These are phyloP conservation scores for Groenewaldozyma tartarivorans DNA, from an alignment of 805 yeast species.

Conservation along the genomic window DNA sequence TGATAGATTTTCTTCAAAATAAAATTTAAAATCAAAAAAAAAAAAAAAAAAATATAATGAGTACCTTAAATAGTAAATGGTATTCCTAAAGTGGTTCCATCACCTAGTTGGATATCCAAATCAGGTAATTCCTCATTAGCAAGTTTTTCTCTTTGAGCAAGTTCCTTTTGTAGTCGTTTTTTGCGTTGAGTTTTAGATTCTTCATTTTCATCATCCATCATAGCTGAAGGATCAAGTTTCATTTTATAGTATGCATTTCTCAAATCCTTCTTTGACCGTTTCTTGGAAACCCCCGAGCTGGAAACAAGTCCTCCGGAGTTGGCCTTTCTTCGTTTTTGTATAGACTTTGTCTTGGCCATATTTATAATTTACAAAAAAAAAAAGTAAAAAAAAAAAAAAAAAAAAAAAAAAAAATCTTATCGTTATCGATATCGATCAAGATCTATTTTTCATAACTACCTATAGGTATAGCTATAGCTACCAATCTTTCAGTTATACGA, in stretches of 20 bases:
- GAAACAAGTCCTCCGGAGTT: conserved; percentile 41
- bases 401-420: no score
- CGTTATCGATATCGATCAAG: no score
- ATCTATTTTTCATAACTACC: no score
- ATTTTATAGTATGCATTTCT: conserved; percentile 65
- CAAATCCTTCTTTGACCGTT: conserved; percentile 67
- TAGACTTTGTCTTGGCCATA: conserved; percentile 77
- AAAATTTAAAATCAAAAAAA: conserved; percentile 2
- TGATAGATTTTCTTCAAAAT: no score
- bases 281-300: conserved; percentile 52
- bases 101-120: conserved; percentile 37
- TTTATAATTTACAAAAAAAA: conserved; percentile 2
- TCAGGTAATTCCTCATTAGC: conserved; percentile 35
- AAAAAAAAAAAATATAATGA: neutral
- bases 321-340: conserved; percentile 81
- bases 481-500: no score
- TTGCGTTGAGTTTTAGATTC: conserved; percentile 19
- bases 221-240: conserved; percentile 26
- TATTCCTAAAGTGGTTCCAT: conserved; percentile 80
- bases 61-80: conserved; percentile 27
- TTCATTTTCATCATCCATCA: conserved; percentile 37
- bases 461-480: no score
- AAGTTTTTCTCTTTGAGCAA: conserved; percentile 50
- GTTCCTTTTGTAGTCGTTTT: conserved; percentile 28
- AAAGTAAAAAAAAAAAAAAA: no score